phyloP scores from a whole-genome alignment of 2,329 filamentous ascomycete genomes.

The Ophiostoma montium region DNA sequence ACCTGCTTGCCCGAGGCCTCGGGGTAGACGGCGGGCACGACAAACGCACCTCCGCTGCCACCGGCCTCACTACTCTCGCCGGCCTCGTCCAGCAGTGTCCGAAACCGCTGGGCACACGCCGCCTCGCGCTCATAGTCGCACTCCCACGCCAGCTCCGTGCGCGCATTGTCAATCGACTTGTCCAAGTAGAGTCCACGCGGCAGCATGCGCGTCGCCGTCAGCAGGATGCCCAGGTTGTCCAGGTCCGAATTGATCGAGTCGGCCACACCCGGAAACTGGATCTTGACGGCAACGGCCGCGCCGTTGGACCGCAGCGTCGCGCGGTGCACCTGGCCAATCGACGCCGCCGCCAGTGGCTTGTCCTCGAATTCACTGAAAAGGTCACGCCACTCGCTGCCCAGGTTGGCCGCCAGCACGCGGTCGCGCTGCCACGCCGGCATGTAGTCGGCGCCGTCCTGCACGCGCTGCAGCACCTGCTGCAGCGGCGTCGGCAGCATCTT shows the following conservation, averaged over 20 bases:
- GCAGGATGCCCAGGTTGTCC: conserved; percentile 79
- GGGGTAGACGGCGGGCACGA: conserved; percentile 42
- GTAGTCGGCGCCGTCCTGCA: conserved; percentile 93
- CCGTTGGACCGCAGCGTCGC: conserved; percentile 65
- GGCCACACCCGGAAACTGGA: conserved; percentile 93
- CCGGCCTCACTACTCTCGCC: conserved; percentile 17
- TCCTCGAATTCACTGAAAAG: conserved; percentile 79
- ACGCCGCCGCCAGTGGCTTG: conserved; percentile 83
- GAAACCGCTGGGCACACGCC: conserved; percentile 62
- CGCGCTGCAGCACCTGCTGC: conserved; percentile 78
- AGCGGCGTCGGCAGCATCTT: conserved; percentile 86
- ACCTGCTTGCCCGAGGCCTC: conserved; percentile 18
- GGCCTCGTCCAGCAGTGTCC: conserved; percentile 48
- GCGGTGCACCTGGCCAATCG: conserved; percentile 90
- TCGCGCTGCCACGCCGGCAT: conserved; percentile 93
- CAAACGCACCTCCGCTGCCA: conserved; percentile 38
- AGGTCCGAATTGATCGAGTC: conserved; percentile 94
- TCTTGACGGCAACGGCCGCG: conserved; percentile 76
- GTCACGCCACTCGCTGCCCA: conserved; percentile 73
- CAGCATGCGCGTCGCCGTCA: conserved; percentile 78
- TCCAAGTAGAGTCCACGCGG: conserved; percentile 89
- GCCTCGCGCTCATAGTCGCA: conserved; percentile 91
- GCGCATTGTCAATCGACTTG: conserved; percentile 92
- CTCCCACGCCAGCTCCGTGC: conserved; percentile 87
- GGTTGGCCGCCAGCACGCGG: conserved; percentile 61